Conservation (phyloP, 768 basidiomycete genomes). For the Suillus alpinus region DNA sequence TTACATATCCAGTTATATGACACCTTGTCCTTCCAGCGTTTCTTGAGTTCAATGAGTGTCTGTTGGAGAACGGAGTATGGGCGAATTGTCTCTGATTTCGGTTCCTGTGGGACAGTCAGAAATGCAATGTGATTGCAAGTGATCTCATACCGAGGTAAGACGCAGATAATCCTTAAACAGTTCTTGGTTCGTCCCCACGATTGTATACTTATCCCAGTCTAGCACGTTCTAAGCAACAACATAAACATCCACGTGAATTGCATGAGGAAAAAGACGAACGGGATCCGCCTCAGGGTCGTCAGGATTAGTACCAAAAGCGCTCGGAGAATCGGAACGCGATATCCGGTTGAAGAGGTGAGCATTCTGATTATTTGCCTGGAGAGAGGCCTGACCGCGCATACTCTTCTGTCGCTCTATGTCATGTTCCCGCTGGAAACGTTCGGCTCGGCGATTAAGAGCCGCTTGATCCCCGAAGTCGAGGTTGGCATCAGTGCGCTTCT, state of each 20-base stretch:
- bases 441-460: constrained; percentile 73
- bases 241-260: constrained; percentile 7
- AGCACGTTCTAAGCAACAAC: constrained; percentile 74
- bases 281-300: constrained; percentile 76
- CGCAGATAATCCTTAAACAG: constrained; percentile 96
- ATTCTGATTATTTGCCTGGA: constrained; percentile 48
- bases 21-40: constrained; percentile 76
- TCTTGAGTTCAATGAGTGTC: constrained; percentile 84
- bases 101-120: constrained; percentile 63
- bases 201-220: constrained; percentile 94
- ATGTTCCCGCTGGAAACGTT: constrained; percentile 89
- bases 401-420: constrained; percentile 75
- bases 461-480: constrained; percentile 64
- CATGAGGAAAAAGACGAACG: constrained; percentile 38
- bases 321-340: constrained; percentile 44
- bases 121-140: constrained; percentile 1
- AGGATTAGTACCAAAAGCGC: constrained; percentile 41
- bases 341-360: constrained; percentile 51
- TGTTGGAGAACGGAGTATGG: constrained; percentile 81
- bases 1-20: constrained; percentile 91
- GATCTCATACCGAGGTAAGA: constrained; percentile 71
- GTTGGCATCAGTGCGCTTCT: constrained; percentile 31
- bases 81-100: constrained; percentile 90
- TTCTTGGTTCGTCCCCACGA: constrained; percentile 86
- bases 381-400: constrained; percentile 32